Base-by-base conservation (phyloP, 345 rosid genomes). In the Ricinus communis region DNA sequence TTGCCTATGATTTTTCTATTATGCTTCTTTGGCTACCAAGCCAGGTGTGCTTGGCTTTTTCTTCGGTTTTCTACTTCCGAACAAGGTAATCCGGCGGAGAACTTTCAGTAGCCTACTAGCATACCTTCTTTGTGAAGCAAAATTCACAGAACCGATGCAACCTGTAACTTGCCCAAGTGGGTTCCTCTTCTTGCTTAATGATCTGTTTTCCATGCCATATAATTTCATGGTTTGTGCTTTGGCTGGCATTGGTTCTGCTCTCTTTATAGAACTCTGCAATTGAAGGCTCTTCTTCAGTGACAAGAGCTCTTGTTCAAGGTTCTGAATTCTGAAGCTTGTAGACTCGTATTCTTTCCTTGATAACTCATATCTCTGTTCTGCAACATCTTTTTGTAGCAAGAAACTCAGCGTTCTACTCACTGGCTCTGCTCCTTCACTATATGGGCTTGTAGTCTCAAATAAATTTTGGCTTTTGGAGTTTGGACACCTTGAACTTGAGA, bases 271-370 rank as follows among this genome's bases (percentile, higher is more conserved):
- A 52, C 71, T 80, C 57, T 85, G 86, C 71, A 77, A 69, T 64
- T 80, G 82, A 50, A 85, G 83, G 72, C 66, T 85, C 73, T 68
- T 83, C 78, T 89, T 89, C 68, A 89, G 68, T 56, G 86, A 75
- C 83, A 65, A 43, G 55, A 87, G 86, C 79, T 87, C 91, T 71
- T 87, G 84, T 58, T 90, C 87, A 22, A 89, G 91, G 68, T 56
- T 91, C 76, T 87, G 97, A 73, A 91, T 87, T 73, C 93, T 85
- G 66, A 87, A 91, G 85, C 93, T 89, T 5, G 90, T 85, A 54
- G 89, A 86, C 77, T 87, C 91, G 19, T 77, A 85, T 33, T 84
- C 85, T 67, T 75, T 82, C 46, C 76, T 79, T 0, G 86, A 71
- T 24, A 77, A 46, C 71, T 84, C 86, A 15, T 78, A 71, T 68